Evolutionary conservation across 2,329 filamentous ascomycete species (phyloP), one percentile per base, ranked within the genome.

Genomic region (Aspergillus japonicus): DNA sequence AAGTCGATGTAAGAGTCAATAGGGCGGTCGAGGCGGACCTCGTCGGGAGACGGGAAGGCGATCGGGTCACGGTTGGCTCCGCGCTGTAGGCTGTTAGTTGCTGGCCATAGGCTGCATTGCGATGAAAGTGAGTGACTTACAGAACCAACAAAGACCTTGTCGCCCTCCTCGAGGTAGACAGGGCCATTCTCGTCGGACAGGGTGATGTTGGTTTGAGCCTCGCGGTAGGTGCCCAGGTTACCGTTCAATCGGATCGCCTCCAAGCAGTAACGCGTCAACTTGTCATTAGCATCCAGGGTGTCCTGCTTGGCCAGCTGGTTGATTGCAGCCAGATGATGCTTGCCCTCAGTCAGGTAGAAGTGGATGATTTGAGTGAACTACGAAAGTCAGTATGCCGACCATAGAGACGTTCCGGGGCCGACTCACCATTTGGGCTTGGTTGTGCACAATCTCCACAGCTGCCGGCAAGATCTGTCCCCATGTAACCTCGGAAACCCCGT

Each of bases 291-390:
- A 63, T 87, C 84, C 1, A 78, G 78, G 0, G 82, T 78, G 4
- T 85, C 80, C 44, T 82, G 71, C 35, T 81, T 77, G 29, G 90
- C 85, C 16, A 89, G 77, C 19, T 77, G 77, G 65, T 88, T 82
- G 57, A 93, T 81, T 48, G 87, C 84, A 0, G 83, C 78, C 0
- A 89, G 73, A 67, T 91, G 80, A 12, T 77, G 65, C 57, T 79
- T 75, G 65, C 85, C 84, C 33, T 83, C 77, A 0, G 84, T 83
- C 5, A 92, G 81, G 70, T 89, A 92, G 76, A 85, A 92, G 70
- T 92, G 89, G 19, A 92, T 79, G 2, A 89, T 82, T 76, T 90
- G 88, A 1, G 88, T 85, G 70, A 92, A 91, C 81, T 87, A 53
- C 6, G 24, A 39, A 19, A 51, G 24, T 63, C n/a, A 62, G 55